Evolutionary conservation across 129 eudicot genomes (phyloP).

Genomic region (Helianthus tuberosus): DNA sequence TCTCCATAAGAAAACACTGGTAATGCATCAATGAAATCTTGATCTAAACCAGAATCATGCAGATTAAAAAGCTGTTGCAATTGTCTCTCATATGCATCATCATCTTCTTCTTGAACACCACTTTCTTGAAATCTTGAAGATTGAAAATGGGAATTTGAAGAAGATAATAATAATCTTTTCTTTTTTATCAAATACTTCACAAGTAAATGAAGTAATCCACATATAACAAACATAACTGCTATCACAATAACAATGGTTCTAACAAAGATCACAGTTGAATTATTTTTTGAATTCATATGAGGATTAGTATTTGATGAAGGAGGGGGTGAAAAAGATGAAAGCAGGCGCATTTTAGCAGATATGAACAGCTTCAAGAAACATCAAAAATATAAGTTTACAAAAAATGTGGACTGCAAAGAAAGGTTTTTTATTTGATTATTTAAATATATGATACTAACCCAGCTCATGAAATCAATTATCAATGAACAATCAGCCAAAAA

Average conservation of each 20-base stretch:
- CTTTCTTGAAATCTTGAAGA: slow-evolving; percentile 64
- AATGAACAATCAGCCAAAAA: slow-evolving; percentile 2
- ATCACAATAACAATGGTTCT: slow-evolving; percentile 51
- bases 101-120: slow-evolving; percentile 2
- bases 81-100: slow-evolving; percentile 73
- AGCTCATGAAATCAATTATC: slow-evolving; percentile 7
- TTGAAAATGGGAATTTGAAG: slow-evolving; percentile 43
- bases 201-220: slow-evolving; percentile 68
- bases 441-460: slow-evolving; percentile 23
- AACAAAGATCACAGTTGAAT: slow-evolving; percentile 57
- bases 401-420: background rate
- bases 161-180: slow-evolving; percentile 37
- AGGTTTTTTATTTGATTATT: slow-evolving; percentile 14
- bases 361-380: slow-evolving; percentile 31
- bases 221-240: slow-evolving; percentile 67
- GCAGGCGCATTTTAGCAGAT: slow-evolving; percentile 48
- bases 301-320: slow-evolving; percentile 14
- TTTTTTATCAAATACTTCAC: slow-evolving; percentile 54
- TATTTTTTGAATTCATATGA: slow-evolving; percentile 47
- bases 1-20: slow-evolving; percentile 88
- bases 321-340: slow-evolving; percentile 32
- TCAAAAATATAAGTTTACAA: slow-evolving; percentile 15
- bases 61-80: slow-evolving; percentile 78
- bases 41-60: slow-evolving; percentile 92
- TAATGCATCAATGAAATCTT: slow-evolving; percentile 78